These are phyloP conservation scores for Myxozyma sirexii DNA, from an alignment of 805 yeast genomes.

Conservation along the genomic window DNA sequence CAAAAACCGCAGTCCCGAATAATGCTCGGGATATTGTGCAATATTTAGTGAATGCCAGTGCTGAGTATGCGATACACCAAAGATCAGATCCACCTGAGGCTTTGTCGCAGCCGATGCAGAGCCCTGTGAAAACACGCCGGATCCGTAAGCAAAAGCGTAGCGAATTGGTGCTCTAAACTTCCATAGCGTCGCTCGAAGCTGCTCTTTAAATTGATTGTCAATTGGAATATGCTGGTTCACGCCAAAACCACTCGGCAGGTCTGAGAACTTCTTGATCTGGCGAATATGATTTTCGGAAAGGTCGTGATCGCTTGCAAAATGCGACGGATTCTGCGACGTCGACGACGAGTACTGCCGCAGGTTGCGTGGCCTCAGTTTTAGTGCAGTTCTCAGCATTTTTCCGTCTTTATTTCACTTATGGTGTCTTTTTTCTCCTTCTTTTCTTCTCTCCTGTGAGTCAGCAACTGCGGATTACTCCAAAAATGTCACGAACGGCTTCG, in stretches of 20 bases:
- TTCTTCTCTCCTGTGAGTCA: too few relatives aligned
- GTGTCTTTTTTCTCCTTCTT: too few relatives aligned
- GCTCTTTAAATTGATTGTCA: conserved; percentile 49
- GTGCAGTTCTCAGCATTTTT: too few relatives aligned
- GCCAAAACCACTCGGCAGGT: conserved; percentile 61
- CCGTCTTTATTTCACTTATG: too few relatives aligned
- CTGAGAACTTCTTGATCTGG: conserved; percentile 40
- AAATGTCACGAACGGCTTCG: too few relatives aligned
- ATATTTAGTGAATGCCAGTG: conserved; percentile 80
- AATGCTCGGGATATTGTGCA: conserved; percentile 69
- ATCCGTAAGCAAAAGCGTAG: conserved; percentile 91
- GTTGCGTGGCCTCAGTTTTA: too few relatives aligned
- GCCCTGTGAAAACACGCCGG: conserved; percentile 86
- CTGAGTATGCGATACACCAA: conserved; percentile 72
- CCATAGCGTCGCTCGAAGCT: conserved; percentile 54
- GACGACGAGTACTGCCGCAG: neutral
- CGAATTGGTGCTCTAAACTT: conserved; percentile 71
- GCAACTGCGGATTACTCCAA: too few relatives aligned
- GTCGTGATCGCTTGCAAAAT: neutral
- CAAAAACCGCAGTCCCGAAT: conserved; percentile 64
- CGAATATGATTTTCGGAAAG: conserved; percentile 10
- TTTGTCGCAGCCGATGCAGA: conserved; percentile 40
- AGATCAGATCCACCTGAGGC: conserved; percentile 84
- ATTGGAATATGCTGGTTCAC: conserved; percentile 58
- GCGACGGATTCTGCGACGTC: neutral